Evolutionary conservation across 805 yeast species (phyloP), one percentile per base, ranked within the genome.

Genomic region (Metschnikowia picachoensis): DNA sequence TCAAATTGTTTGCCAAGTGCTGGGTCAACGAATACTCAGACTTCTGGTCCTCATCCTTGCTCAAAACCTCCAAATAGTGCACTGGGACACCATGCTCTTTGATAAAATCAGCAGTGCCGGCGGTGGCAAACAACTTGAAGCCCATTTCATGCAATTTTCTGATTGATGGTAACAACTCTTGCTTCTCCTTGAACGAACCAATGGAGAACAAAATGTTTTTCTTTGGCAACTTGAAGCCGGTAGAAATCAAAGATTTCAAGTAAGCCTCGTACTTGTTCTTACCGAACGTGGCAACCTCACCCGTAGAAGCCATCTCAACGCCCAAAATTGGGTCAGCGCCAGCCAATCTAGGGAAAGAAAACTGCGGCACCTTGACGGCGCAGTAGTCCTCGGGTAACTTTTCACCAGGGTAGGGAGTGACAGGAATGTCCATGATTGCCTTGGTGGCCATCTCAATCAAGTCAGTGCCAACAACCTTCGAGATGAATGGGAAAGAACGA

Each of bases 221-320:
- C 81, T 87, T 87, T 60, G 99, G 99, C 53, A 92, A 73, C 62
- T 82, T 83, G 82, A 94, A 90, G 15, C 99, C 99, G 46, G 97
- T 90, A 12, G 99, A 89, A 48, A 94, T 77, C 68, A 94, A 77
- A 29, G 97, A 86, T 73, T 94, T 95, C 72, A 94, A 71, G 74
- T 94, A 94, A 17, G 99, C 99, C 74, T 95, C 99, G 64, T 90
- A 91, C 71, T 92, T 92, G 76, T 91, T 85, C 62, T 79, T 89
- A 61, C 99, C 99, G 64, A 94, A 92, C 53, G 95, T 81, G 41
- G 99, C 99, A 62, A 91, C 97, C 70, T 90, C 98, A 78, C 98
- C 98, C 51, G 98, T 92, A 29, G 97, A 92, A 15, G 98, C 97
- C 98, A 92, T 92, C 73, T 92, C 98, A 55, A 92, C 98, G 73